Conservation (phyloP, 371 early-diverging fungal genomes). For the Saksenaea oblongispora region DNA sequence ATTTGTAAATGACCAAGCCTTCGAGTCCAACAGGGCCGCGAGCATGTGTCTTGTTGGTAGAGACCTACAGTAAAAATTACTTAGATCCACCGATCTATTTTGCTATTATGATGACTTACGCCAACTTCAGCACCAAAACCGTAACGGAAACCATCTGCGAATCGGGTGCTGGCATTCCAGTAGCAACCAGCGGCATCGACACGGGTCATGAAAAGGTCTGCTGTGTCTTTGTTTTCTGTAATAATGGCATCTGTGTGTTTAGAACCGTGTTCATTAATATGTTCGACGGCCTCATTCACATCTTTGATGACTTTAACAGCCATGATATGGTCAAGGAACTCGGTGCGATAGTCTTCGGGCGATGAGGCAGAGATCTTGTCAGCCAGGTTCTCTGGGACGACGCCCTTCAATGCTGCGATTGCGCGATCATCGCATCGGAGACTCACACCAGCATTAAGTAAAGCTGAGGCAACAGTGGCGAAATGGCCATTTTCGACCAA, state of each 20-base stretch:
- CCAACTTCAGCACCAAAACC: conserved; percentile 98
- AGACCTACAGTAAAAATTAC: conserved; percentile 45
- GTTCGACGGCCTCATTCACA: conserved; percentile 81
- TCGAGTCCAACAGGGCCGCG: conserved; percentile 97
- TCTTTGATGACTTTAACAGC: conserved; percentile 81
- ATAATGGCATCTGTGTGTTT: conserved; percentile 96
- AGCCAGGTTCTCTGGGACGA: conserved; percentile 15
- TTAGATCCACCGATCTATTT: not conserved
- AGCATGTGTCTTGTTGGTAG: conserved; percentile 98
- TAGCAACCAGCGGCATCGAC: conserved; percentile 98
- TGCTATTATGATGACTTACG: conserved; percentile 38
- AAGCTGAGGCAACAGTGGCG: conserved; percentile 50
- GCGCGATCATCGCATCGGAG: conserved; percentile 60
- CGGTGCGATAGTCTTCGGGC: conserved; percentile 79
- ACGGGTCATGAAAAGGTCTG: conserved; percentile 83
- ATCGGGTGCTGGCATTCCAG: conserved; percentile 95
- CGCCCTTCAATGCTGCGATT: conserved; percentile 24
- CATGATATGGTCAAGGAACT: conserved; percentile 85
- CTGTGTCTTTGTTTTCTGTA: conserved; percentile 72
- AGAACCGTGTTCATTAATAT: conserved; percentile 91
- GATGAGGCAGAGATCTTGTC: conserved; percentile 28
- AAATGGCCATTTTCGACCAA: conserved; percentile 54
- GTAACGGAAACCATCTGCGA: conserved; percentile 98
- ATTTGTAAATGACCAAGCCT: conserved; percentile 96
- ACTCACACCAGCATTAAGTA: conserved; percentile 60